These are phyloP conservation scores for Tarenaya hassleriana DNA, from an alignment of 345 rosid genomes.

Conservation along the genomic window DNA sequence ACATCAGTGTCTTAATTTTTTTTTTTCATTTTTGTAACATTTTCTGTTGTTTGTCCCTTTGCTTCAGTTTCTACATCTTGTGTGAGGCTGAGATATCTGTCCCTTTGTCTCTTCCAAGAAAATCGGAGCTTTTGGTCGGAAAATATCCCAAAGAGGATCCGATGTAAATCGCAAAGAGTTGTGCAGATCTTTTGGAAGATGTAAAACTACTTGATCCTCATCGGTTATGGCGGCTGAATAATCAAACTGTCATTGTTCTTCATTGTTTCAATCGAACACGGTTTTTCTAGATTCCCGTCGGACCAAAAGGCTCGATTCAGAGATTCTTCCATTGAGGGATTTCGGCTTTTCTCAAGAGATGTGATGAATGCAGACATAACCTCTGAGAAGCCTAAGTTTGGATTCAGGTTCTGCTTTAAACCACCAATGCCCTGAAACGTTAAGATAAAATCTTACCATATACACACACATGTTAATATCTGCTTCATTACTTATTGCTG, in stretches of 20 bases:
- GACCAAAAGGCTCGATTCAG: too few species aligned
- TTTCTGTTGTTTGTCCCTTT: too few species aligned
- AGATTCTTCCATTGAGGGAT: slow-evolving; percentile 69
- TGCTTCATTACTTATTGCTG: slow-evolving; percentile 6
- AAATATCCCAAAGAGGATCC: slow-evolving; percentile 11
- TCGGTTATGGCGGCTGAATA: slow-evolving; percentile 17
- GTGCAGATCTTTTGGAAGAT: background rate
- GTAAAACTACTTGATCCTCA: slow-evolving; percentile 4
- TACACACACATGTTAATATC: background rate
- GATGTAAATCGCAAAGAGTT: slow-evolving; percentile 1
- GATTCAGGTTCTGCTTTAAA: slow-evolving; percentile 52
- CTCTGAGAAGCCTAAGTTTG: slow-evolving; percentile 63
- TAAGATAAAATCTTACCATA: background rate
- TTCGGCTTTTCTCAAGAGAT: slow-evolving; percentile 40
- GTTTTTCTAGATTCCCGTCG: slow-evolving; percentile 58
- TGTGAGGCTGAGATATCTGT: too few species aligned
- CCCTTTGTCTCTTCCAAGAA: too few species aligned
- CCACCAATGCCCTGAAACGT: background rate
- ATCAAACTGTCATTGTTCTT: too few species aligned
- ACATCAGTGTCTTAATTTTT: too few species aligned
- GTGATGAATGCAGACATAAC: slow-evolving; percentile 53
- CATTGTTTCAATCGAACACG: slow-evolving; percentile 60
- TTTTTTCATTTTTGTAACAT: too few species aligned
- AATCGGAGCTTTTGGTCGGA: too few species aligned
- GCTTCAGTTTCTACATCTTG: too few species aligned